These are phyloP conservation scores for Candida sojae DNA, from an alignment of 1,139 yeast genomes.

Conservation along the genomic window DNA sequence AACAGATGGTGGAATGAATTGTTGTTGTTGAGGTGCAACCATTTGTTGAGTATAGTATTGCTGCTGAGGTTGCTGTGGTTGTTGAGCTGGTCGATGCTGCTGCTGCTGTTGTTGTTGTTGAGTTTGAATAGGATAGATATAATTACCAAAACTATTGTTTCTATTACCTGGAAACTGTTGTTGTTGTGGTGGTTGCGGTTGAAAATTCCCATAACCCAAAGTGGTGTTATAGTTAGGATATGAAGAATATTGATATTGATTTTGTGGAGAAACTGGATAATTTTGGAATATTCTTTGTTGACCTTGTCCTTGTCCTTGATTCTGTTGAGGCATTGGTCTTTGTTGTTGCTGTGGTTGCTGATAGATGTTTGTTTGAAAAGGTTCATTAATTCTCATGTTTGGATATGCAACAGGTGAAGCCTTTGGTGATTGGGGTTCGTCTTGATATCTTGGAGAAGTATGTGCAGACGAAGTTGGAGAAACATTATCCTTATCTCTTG, in stretches of 20 bases:
- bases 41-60: conserved; percentile 7
- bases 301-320: conserved; percentile 5
- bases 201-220: conserved; percentile 8
- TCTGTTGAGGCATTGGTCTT: neutral
- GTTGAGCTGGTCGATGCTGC: neutral
- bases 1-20: conserved; percentile 8
- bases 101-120: conserved; percentile 11
- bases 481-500: conserved; percentile 14
- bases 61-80: conserved; percentile 9
- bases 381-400: conserved; percentile 13
- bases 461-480: conserved; percentile 42
- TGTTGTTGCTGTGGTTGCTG: conserved; percentile 5
- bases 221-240: conserved; percentile 11
- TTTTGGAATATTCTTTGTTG: conserved; percentile 12
- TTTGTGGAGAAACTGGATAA: conserved; percentile 13
- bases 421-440: conserved; percentile 47
- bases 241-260: conserved; percentile 13
- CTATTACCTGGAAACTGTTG: conserved; percentile 11
- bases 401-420: conserved; percentile 35
- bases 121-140: conserved; percentile 11
- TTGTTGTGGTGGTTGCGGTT: neutral
- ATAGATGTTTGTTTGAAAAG: conserved; percentile 3
- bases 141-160: conserved; percentile 13
- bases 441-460: conserved; percentile 29
- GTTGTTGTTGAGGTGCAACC: conserved; percentile 10